Base-by-base conservation (phyloP, 164 flowering plant species). In the Annona cherimola region DNA sequence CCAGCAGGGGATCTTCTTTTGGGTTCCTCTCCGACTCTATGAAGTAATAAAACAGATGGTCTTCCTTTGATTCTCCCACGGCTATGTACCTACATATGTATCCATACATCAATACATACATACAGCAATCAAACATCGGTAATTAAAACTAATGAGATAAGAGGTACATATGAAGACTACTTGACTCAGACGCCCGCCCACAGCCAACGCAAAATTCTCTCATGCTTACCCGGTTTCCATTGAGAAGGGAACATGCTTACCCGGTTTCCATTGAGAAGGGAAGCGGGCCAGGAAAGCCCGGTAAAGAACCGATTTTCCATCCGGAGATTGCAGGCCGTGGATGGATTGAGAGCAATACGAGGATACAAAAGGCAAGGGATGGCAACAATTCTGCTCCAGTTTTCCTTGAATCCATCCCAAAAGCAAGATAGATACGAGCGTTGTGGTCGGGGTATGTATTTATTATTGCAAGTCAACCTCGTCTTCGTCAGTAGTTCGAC, bases 21-120 rank as follows among this genome's bases (percentile, higher is more conserved):
- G 83, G 83, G n/a, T 80, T 72, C 8, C 75, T 73, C 41, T 79
- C 79, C 1, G 86, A 81, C 72, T 83, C 70, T 0, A 81, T 40
- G 43, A 81, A 83, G 73, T 79, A 81, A 71, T 84, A 81, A 68
- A 84, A 84, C 5, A 74, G 26, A 26, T 73, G 69, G 16, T 8
- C 20, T 63, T 41, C 67, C 11, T 63, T 7, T 44, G 18, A 4
- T n/a, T 63, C 44, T 41, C 44, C 67, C 0, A 63, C 45, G 2
- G 44, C 45, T 4, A 63, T 7, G 0, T 63, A 63, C 6, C 67
- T 63, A 63, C 67, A 63, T 6, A 50, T 6, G 57, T 50, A 50
- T n/a, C n/a, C n/a, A n/a, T n/a, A n/a, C n/a, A n/a, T n/a, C n/a
- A n/a, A n/a, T n/a, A 16, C 67, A 63, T 7, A 12, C 40, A 6